Conservation (phyloP, 345 rosid species). For the Camelina sativa region DNA sequence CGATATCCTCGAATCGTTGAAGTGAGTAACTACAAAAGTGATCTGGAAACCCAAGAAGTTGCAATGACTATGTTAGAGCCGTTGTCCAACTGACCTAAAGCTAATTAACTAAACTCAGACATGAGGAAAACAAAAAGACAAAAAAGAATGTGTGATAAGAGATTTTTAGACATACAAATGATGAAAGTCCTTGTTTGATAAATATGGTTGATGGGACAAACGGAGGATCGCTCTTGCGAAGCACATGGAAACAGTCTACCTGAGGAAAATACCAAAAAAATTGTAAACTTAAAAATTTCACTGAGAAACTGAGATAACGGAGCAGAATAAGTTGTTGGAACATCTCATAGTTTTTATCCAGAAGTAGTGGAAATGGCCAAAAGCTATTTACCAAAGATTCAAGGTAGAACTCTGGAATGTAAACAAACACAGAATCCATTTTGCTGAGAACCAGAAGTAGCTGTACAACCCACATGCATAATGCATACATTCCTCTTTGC, state of each 20-base stretch:
- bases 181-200: constrained; percentile 88
- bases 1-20: constrained; percentile 87
- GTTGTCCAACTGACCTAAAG: constrained; percentile 1
- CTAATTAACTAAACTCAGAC: constrained; percentile 10
- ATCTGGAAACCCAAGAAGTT: constrained; percentile 57
- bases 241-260: constrained; percentile 99
- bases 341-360: constrained; percentile 6
- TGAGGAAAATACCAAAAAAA: constrained; percentile 42
- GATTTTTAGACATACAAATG: constrained; percentile 71
- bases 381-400: constrained; percentile 76
- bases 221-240: constrained; percentile 95
- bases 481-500: constrained; percentile 99
- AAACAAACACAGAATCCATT: constrained; percentile 79
- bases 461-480: constrained; percentile 94
- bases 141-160: not conserved
- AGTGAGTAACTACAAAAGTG: constrained; percentile 86
- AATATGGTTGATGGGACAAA: constrained; percentile 79
- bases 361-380: not conserved
- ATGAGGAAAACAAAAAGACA: not conserved
- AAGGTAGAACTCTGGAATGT: constrained; percentile 88
- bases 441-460: constrained; percentile 86
- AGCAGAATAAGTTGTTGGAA: not conserved
- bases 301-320: not conserved
- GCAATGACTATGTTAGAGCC: constrained; percentile 6
- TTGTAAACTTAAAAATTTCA: not conserved